phyloP scores from a whole-genome alignment of 2,329 filamentous ascomycete genomes.

The Talaromyces sp. region DNA sequence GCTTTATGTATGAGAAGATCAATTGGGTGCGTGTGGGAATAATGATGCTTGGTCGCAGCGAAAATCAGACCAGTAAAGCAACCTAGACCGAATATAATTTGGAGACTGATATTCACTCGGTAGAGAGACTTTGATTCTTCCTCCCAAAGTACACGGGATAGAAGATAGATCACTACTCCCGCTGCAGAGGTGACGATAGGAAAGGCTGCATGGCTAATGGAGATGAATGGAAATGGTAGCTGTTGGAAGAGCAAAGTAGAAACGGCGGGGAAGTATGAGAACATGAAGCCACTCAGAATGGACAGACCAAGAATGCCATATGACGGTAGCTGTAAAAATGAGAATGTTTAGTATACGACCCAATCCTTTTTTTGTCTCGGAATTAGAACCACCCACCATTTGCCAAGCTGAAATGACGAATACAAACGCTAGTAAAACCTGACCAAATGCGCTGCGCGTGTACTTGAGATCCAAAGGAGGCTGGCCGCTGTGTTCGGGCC shows the following conservation, averaged over 20 bases:
- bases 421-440: conserved; percentile 37
- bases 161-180: conserved; percentile 33
- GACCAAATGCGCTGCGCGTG: conserved; percentile 42
- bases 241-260: conserved; percentile 36
- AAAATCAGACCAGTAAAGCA: conserved; percentile 47
- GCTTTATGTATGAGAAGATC: conserved; percentile 57
- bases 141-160: conserved; percentile 27
- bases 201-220: conserved; percentile 28
- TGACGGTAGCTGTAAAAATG: conserved; percentile 40
- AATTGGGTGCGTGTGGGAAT: conserved; percentile 56
- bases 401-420: conserved; percentile 41
- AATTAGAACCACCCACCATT: conserved; percentile 37
- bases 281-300: conserved; percentile 40
- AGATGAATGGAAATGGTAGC: conserved; percentile 36
- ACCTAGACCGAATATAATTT: conserved; percentile 43
- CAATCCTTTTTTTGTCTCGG: not conserved
- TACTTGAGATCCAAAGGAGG: conserved; percentile 42
- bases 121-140: conserved; percentile 33
- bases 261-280: conserved; percentile 36
- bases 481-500: conserved; percentile 43
- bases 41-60: conserved; percentile 43
- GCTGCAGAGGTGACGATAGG: conserved; percentile 36
- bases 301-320: conserved; percentile 44
- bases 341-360: conserved; percentile 14
- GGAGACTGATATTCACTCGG: conserved; percentile 35